Base-by-base conservation (phyloP, 1,139 yeast species). In the Lodderomyces elongisporus region DNA sequence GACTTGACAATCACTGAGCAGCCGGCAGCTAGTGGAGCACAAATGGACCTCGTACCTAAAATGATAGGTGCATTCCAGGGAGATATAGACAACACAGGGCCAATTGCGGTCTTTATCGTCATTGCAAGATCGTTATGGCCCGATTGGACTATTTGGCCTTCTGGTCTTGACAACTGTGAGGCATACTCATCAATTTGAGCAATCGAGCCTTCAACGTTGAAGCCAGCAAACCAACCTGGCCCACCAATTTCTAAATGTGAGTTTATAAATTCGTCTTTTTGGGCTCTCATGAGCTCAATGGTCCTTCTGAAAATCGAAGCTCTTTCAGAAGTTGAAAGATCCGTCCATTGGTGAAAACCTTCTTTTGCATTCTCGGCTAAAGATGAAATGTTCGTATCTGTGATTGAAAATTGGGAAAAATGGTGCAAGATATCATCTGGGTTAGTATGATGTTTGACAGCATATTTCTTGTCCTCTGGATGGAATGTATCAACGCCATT, bases 21-120 rank as follows among this genome's bases (percentile, higher is more conserved):
- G 2, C 75, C 75, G n/a, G 75, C 74, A 20, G 68, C 65, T 33
- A 70, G 49, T 2, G 75, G 75, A 4, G 70, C 68, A 14, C 54
- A 43, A 3, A 69, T 54, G 2, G 70, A 52, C 37, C 74, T 49
- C 10, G 56, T 52, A 5, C 59, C 51, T 28, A 70, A 53, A 20
- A 70, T 51, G 1, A 61, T 61, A 1, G 76, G 74, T 1, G 73
- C 74, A 49, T 69, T 70, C 75, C 74, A 69, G 1, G 75, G 68
- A 4, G 73, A 52, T 2, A 69, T 61, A 8, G 73, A 54, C 26
- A 68, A 46, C 0, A 70, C 69, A 1, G 73, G 67, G 1, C 76
- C 75, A 14, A 66, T 37, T 1, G 76, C 74, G 27, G 58, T 55
- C 27, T 54, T 57, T 5, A 58, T 31, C 1, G 56, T 57, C 31